Percentiles rank a stretch among this genome's conserved stretches.
These are phyloP conservation scores for Penicillium sp. DNA, from an alignment of 2,329 filamentous ascomycete species.

Conservation along the genomic window DNA sequence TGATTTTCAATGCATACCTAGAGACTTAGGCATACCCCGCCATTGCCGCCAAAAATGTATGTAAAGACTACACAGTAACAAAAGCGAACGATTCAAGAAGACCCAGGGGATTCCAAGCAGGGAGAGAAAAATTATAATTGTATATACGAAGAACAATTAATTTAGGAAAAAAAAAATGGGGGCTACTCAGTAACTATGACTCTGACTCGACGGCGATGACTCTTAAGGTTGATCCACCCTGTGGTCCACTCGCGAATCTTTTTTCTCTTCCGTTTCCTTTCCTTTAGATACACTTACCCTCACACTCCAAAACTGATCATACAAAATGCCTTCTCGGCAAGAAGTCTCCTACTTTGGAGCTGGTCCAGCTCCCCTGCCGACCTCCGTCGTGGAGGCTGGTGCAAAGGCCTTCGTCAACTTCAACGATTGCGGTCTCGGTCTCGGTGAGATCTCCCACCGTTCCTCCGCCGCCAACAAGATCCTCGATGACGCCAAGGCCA, in stretches of 20 bases:
- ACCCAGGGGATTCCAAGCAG: neutral
- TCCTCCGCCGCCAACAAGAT: slow-evolving; percentile 76
- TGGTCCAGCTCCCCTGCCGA: slow-evolving; percentile 84
- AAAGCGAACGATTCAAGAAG: neutral
- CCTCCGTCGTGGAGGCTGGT: slow-evolving; percentile 74
- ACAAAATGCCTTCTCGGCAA: slow-evolving; percentile 64
- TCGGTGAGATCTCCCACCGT: slow-evolving; percentile 89
- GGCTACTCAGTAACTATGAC: neutral
- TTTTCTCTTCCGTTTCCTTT: slow-evolving; percentile 16
- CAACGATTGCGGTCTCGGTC: slow-evolving; percentile 75
- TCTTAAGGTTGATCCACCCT: slow-evolving; percentile 23
- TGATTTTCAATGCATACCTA: neutral
- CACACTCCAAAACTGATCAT: neutral
- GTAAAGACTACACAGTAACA: neutral
- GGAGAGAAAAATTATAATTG: neutral
- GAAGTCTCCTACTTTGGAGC: slow-evolving; percentile 87
- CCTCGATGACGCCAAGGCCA: slow-evolving; percentile 74
- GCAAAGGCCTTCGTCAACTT: slow-evolving; percentile 79
- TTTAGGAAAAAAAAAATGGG: neutral
- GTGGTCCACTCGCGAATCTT: slow-evolving; percentile 19
- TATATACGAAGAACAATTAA: neutral
- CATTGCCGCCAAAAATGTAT: neutral
- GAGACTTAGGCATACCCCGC: slow-evolving; percentile 3
- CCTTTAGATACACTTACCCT: slow-evolving; percentile 4
- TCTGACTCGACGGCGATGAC: slow-evolving; percentile 5